Percentiles rank a stretch among this genome's conserved stretches.
These are phyloP conservation scores for Blastomyces gilchristii DNA, from an alignment of 2,329 filamentous ascomycete species.

Conservation along the genomic window DNA sequence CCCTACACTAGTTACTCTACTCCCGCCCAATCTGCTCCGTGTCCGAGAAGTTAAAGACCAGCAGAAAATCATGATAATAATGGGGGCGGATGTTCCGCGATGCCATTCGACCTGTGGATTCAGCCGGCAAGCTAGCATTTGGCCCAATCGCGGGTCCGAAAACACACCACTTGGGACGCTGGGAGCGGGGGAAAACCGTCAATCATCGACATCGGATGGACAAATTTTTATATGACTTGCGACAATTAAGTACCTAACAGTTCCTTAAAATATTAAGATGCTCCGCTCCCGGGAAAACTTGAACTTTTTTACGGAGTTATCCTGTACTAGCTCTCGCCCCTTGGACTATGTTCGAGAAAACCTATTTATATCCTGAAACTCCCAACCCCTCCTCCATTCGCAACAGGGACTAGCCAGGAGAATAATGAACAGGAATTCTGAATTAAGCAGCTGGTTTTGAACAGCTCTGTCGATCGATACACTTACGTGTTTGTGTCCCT, in stretches of 20 bases:
- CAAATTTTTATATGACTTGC: not conserved
- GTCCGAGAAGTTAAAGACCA: not conserved
- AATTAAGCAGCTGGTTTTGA: not conserved
- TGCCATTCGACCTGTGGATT: slow-evolving; percentile 1
- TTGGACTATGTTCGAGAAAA: not conserved
- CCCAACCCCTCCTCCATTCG: not conserved
- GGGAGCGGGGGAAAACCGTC: not conserved
- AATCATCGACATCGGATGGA: not conserved
- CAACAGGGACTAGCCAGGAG: not conserved
- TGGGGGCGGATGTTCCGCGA: not conserved
- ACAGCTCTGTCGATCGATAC: not conserved
- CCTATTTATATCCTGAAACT: not conserved
- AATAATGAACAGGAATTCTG: not conserved
- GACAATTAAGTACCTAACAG: too few relatives aligned
- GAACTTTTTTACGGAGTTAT: too few relatives aligned
- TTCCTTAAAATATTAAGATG: too few relatives aligned
- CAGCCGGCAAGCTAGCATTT: not conserved
- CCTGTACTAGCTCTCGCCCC: too few relatives aligned
- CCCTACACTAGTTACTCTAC: not conserved
- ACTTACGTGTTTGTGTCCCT: not conserved
- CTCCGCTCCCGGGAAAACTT: too few relatives aligned
- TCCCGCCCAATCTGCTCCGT: not conserved
- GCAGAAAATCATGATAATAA: not conserved
- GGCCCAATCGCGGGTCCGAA: not conserved
- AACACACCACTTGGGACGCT: not conserved